Evolutionary conservation across 2,329 filamentous ascomycete genomes (phyloP).

Genomic region (Colletotrichum gloeosporioides): DNA sequence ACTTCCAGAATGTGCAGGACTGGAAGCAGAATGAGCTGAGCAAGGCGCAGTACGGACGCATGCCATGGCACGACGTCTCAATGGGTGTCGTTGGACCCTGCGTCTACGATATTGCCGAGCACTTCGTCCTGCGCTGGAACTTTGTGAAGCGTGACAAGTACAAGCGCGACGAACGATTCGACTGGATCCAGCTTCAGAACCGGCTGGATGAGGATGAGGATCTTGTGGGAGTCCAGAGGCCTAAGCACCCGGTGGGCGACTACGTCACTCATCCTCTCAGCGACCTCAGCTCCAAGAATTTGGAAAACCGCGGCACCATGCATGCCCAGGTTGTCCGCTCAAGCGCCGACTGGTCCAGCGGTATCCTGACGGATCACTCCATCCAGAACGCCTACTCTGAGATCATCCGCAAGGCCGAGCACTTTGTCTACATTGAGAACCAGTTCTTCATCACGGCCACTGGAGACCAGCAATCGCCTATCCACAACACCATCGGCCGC

Average conservation of each 20-base stretch:
- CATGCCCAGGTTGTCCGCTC: slow-evolving; percentile 88
- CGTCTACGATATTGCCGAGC: slow-evolving; percentile 93
- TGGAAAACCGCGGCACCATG: slow-evolving; percentile 72
- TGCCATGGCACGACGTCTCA: slow-evolving; percentile 98
- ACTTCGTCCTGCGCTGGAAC: slow-evolving; percentile 95
- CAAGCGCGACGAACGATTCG: slow-evolving; percentile 82
- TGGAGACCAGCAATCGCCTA: slow-evolving; percentile 82
- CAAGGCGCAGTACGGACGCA: slow-evolving; percentile 89
- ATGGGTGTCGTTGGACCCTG: slow-evolving; percentile 91
- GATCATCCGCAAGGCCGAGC: slow-evolving; percentile 84
- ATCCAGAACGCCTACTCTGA: slow-evolving; percentile 90
- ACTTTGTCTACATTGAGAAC: slow-evolving; percentile 97
- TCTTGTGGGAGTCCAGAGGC: slow-evolving; percentile 85
- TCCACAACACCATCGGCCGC: slow-evolving; percentile 86
- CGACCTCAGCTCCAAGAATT: slow-evolving; percentile 70
- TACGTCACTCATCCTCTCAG: slow-evolving; percentile 83
- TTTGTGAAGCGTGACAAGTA: slow-evolving; percentile 98
- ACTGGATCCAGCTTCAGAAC: slow-evolving; percentile 84
- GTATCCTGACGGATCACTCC: slow-evolving; percentile 82
- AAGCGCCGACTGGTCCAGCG: slow-evolving; percentile 92
- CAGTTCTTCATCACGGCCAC: slow-evolving; percentile 99
- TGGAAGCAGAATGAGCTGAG: slow-evolving; percentile 94
- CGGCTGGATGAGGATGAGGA: slow-evolving; percentile 82
- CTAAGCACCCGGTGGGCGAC: slow-evolving; percentile 86
- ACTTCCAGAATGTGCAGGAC: slow-evolving; percentile 88